Evolutionary conservation across 352 stramenopile species (phyloP).

Genomic region (Pythium grandisporangium): DNA sequence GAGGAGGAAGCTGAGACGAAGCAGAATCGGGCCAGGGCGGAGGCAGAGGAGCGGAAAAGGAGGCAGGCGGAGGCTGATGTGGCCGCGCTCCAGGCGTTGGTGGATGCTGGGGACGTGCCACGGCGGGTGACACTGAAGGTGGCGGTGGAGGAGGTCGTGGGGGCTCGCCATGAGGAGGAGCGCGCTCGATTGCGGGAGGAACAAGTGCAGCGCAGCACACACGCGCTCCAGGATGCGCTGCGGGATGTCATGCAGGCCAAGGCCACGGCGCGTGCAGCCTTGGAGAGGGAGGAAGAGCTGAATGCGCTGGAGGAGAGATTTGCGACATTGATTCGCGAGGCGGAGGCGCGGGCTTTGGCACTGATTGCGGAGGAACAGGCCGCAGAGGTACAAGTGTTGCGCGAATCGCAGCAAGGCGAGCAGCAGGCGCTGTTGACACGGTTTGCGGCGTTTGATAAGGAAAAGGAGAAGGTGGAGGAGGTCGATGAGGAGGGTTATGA

Average conservation of each 20-base stretch:
- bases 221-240: conserved; percentile 19
- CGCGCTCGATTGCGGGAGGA: conserved; percentile 20
- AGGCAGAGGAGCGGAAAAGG: too few relatives aligned
- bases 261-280: conserved; percentile 24
- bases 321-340: conserved; percentile 21
- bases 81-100: conserved; percentile 43
- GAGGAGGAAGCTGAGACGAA: too few relatives aligned
- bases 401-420: conserved; percentile 32
- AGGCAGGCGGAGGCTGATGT: conserved; percentile 37
- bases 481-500: conserved; percentile 3
- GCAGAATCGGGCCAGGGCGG: too few relatives aligned
- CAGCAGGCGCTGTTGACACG: conserved; percentile 29
- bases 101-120: conserved; percentile 35
- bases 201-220: conserved; percentile 15
- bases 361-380: conserved; percentile 19
- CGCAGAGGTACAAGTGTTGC: conserved; percentile 19
- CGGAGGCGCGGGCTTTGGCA: conserved; percentile 16
- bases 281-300: conserved; percentile 17
- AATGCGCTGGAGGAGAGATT: conserved; percentile 30
- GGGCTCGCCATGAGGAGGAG: conserved; percentile 42
- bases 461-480: conserved; percentile 10
- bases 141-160: conserved; percentile 48
- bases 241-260: conserved; percentile 39
- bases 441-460: conserved; percentile 21
- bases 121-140: conserved; percentile 37